Evolutionary conservation across 2,329 filamentous ascomycete species (phyloP), one percentile per base, ranked within the genome.

Genomic region (Claviceps sp.): DNA sequence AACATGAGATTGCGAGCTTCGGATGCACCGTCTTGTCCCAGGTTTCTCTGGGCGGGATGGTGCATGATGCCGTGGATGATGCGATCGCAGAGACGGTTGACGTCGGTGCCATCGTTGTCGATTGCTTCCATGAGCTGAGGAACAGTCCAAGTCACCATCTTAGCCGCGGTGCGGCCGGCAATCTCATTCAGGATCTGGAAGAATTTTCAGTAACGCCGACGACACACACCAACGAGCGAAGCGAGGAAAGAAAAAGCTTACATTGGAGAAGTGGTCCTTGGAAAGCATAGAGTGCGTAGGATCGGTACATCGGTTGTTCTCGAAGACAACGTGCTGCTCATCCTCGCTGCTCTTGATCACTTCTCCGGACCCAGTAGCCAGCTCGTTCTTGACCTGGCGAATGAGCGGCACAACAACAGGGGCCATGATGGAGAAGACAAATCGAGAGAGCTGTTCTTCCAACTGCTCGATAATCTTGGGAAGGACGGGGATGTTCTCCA

Each of bases 201-300:
- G n/a, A 17, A 1, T 14, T 16, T 36, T 39, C 14, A 47, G 46
- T 26, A n/a, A 26, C 17, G 34, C 22, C 45, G 7, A 36, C 16
- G 45, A 20, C 20, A 14, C 4, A 46, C 2, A 11, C 20, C 9
- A 34, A 34, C 9, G 29, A 34, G 29, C 29, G 29, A 34, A 34
- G 3, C 8, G 29, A 34, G 29, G 13, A 38, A 17, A 38, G 2
- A 16, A 20, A 11, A 42, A 22, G 60, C 74, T 68, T 65, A 85
- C 74, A 62, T 94, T 94, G 56, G 85, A 86, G 67, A 96, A 96
- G 68, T 96, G 90, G 61, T 96, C 90, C 71, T 96, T 96, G 53
- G 88, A 89, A 50, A 96, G 73, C 90, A 95, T 95, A 20, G 88
- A 94, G 71, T 96, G 90, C 1, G 90, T 96, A 0, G 90, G 91